Evolutionary conservation across 2,329 filamentous ascomycete species (phyloP).

Genomic region (Aspergillus pseudoterreus): DNA sequence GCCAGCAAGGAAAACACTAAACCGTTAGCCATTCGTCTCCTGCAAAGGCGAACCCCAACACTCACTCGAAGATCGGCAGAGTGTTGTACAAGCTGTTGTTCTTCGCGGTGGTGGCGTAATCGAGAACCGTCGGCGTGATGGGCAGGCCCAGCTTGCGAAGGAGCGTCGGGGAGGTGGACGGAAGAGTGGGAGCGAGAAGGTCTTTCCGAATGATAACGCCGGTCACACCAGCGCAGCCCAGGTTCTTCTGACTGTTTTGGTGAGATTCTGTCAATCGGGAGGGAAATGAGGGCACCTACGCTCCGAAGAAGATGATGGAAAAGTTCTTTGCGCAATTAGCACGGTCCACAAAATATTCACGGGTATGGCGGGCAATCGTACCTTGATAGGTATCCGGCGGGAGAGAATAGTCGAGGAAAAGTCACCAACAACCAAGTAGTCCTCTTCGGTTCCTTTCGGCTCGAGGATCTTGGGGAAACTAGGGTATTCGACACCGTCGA

Average conservation of each 20-base stretch:
- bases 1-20: slow-evolving; percentile 82
- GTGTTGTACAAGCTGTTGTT: slow-evolving; percentile 97
- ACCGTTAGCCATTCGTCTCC: slow-evolving; percentile 6
- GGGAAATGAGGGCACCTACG: slow-evolving; percentile 7
- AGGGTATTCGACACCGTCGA: slow-evolving; percentile 85
- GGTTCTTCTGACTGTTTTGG: slow-evolving; percentile 70
- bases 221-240: slow-evolving; percentile 80
- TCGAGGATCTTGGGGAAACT: slow-evolving; percentile 64
- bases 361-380: not conserved
- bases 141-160: slow-evolving; percentile 60
- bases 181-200: slow-evolving; percentile 65
- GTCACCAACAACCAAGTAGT: slow-evolving; percentile 79
- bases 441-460: slow-evolving; percentile 50
- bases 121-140: slow-evolving; percentile 64
- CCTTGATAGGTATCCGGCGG: slow-evolving; percentile 38
- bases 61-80: slow-evolving; percentile 69
- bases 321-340: slow-evolving; percentile 41
- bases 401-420: slow-evolving; percentile 95
- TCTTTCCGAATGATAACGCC: slow-evolving; percentile 80
- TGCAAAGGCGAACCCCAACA: not conserved
- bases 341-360: not conserved
- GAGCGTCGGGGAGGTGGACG: slow-evolving; percentile 34
- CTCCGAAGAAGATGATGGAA: slow-evolving; percentile 74
- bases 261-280: not conserved
- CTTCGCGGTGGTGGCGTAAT: slow-evolving; percentile 81